A percentile compares a stretch with the other conserved stretches of the same genome.
Conservation (phyloP, 129 eudicot genomes). For the Helianthus annuus region DNA sequence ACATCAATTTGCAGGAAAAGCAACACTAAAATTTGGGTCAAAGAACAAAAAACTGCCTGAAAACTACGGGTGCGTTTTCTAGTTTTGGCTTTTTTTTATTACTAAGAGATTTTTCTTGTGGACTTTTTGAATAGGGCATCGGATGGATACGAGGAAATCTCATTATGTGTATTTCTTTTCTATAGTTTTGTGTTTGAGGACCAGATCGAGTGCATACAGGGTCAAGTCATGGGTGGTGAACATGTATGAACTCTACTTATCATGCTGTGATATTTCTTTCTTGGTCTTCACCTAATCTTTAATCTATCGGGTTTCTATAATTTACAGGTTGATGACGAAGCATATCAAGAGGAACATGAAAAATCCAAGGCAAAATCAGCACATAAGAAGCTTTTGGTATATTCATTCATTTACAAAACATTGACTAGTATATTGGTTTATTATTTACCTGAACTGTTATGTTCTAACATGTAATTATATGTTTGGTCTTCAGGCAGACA, state of each 20-base stretch:
- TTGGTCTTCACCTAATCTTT: background rate
- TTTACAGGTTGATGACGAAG: constrained; percentile 62
- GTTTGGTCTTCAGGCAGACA: constrained; percentile 57
- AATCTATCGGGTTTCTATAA: constrained; percentile 2
- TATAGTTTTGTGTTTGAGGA: constrained; percentile 85
- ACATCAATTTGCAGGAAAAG: constrained; percentile 69
- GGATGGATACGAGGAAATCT: background rate
- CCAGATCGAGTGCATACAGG: constrained; percentile 86
- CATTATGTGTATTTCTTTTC: background rate
- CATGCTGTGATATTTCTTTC: background rate
- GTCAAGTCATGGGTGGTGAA: constrained; percentile 77
- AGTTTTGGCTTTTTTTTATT: constrained; percentile 6
- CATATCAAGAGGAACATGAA: constrained; percentile 44
- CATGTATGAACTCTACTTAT: constrained; percentile 49
- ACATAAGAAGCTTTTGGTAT: constrained; percentile 81
- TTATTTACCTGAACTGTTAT: background rate
- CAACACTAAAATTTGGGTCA: constrained; percentile 80
- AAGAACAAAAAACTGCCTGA: constrained; percentile 67
- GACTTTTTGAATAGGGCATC: background rate
- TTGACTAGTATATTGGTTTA: background rate
- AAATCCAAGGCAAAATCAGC: constrained; percentile 65
- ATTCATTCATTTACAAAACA: constrained; percentile 3
- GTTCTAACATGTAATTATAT: constrained; percentile 18
- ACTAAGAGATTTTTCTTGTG: background rate
- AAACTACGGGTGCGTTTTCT: constrained; percentile 57